These are phyloP conservation scores for Clarireedia paspali DNA, from an alignment of 2,329 filamentous ascomycete genomes.

Conservation along the genomic window DNA sequence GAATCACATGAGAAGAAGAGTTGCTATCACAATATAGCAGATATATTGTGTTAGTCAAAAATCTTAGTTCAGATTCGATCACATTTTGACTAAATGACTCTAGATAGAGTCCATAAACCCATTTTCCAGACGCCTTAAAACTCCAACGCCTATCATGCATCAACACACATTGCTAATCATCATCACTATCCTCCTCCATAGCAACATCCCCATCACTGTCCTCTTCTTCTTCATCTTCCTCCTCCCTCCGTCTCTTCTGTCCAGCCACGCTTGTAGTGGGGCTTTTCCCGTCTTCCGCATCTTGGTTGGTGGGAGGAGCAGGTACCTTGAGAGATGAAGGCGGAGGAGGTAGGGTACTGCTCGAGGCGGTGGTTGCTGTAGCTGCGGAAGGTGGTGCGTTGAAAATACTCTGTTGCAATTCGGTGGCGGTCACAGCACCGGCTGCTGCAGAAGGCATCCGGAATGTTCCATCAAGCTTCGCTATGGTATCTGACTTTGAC, in stretches of 20 bases:
- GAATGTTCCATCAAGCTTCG: conserved; percentile 89
- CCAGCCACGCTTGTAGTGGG: conserved; percentile 45
- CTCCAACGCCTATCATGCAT: conserved; percentile 22
- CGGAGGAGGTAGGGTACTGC: conserved; percentile 31
- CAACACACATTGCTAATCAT: conserved; percentile 18
- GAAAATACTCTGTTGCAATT: conserved; percentile 75
- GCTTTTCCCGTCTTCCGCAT: conserved; percentile 43
- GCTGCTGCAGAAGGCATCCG: conserved; percentile 54
- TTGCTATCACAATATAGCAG: background rate
- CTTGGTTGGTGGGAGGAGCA: conserved; percentile 36
- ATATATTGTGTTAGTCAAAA: background rate
- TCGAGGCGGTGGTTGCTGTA: conserved; percentile 30
- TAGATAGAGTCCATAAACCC: background rate
- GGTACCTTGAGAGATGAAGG: conserved; percentile 38
- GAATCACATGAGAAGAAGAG: conserved; percentile 12
- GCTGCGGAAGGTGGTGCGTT: conserved; percentile 52
- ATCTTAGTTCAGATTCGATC: no score
- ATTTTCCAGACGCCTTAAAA: conserved; percentile 9
- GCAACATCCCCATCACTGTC: conserved; percentile 62
- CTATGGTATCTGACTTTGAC: conserved; percentile 77
- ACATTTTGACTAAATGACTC: background rate
- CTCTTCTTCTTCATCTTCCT: conserved; percentile 47
- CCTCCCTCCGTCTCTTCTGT: conserved; percentile 65
- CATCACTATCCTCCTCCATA: conserved; percentile 46
- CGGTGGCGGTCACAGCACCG: conserved; percentile 56